Conservation (phyloP, 768 basidiomycete species). For the Rhodotorula paludigena region DNA sequence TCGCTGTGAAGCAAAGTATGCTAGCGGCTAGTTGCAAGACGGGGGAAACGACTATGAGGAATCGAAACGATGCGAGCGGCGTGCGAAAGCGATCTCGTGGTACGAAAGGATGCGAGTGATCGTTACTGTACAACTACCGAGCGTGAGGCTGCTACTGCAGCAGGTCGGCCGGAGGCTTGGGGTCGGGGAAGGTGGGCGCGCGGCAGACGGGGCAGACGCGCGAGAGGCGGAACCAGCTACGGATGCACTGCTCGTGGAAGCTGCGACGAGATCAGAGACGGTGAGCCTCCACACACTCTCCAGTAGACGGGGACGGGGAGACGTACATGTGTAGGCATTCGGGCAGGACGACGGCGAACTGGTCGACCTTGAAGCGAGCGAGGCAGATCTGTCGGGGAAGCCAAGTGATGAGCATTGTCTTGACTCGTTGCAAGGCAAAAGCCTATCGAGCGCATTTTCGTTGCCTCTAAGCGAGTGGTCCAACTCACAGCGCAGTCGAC, state of each 20-base stretch:
- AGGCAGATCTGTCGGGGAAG: constrained; percentile 23
- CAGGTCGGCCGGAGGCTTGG: not conserved
- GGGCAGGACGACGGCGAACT: constrained; percentile 33
- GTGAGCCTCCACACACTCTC: no score
- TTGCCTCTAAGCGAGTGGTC: not conserved
- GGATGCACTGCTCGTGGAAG: constrained; percentile 34
- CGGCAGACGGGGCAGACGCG: constrained; percentile 32
- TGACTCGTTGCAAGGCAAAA: no score
- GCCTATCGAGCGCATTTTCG: not conserved
- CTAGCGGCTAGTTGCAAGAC: no score
- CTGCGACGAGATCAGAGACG: not conserved
- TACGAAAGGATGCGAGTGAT: no score
- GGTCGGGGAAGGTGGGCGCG: not conserved
- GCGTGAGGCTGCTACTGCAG: no score
- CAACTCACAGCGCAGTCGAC: constrained; percentile 34
- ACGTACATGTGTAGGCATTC: constrained; percentile 35
- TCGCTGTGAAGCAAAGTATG: no score
- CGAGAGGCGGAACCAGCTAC: constrained; percentile 22
- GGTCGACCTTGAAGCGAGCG: constrained; percentile 33
- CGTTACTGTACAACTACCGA: no score
- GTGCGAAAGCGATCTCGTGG: no score
- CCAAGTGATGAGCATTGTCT: not conserved
- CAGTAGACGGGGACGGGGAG: not conserved
- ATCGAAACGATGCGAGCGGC: no score
- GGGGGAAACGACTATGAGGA: no score